Percentiles rank a stretch among this genome's conserved stretches.
phyloP scores from a whole-genome alignment of 2,329 filamentous ascomycete species.

The Esteya vermicola region DNA sequence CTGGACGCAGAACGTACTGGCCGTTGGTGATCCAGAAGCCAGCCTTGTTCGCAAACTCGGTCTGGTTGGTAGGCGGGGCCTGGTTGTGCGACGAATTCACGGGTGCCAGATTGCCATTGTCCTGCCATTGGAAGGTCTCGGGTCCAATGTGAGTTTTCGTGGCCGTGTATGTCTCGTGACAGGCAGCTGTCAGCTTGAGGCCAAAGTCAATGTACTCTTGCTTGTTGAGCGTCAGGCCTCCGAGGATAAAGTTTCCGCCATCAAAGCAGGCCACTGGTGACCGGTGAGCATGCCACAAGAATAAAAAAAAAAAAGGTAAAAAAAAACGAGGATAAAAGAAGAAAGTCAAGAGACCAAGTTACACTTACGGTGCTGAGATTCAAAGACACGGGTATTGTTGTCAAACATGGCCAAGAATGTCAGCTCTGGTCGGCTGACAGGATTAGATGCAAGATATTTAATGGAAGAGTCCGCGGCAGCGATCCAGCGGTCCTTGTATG shows the following conservation, averaged over 20 bases:
- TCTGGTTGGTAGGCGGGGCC: conserved; percentile 27
- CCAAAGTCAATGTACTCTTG: conserved; percentile 61
- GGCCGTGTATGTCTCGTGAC: conserved; percentile 56
- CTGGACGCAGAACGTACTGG: conserved; percentile 58
- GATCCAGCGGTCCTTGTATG: conserved; percentile 63
- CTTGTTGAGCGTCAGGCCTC: conserved; percentile 52
- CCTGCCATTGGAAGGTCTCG: conserved; percentile 53
- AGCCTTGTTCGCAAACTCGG: conserved; percentile 45
- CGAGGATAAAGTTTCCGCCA: conserved; percentile 75
- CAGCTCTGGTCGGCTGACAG: conserved; percentile 49
- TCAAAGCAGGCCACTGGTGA: conserved; percentile 62
- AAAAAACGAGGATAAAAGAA: neutral
- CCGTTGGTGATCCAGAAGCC: conserved; percentile 57
- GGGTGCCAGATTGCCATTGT: conserved; percentile 19
- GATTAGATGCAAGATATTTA: conserved; percentile 53
- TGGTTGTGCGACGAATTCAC: conserved; percentile 22
- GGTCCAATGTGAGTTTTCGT: conserved; percentile 66
- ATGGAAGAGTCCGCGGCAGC: conserved; percentile 64
- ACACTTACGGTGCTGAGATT: conserved; percentile 34
- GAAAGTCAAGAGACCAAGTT: too few relatives aligned
- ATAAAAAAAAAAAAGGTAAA: conserved; percentile 1
- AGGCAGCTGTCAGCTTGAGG: conserved; percentile 54
- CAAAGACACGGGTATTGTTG: conserved; percentile 26
- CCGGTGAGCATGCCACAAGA: too few relatives aligned
- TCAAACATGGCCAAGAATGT: conserved; percentile 54